phyloP scores from a whole-genome alignment of 2,329 filamentous ascomycete species.

The Rosellinia necatrix region DNA sequence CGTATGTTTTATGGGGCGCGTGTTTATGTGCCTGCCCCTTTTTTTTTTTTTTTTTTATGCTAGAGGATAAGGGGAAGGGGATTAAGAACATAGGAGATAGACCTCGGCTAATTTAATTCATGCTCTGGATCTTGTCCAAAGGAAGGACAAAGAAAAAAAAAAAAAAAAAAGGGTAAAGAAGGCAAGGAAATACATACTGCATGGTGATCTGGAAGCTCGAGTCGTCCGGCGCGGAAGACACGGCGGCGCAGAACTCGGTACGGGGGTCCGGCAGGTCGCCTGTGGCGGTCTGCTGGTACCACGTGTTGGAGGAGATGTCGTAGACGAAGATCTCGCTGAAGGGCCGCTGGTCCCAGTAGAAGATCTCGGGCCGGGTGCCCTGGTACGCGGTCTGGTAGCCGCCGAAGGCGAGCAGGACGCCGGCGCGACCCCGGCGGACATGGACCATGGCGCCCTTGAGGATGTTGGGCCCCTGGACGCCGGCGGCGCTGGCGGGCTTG shows the following conservation, averaged over 20 bases:
- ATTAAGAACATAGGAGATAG: no score
- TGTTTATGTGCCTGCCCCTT: no score
- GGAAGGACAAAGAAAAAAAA: no score
- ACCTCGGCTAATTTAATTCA: no score
- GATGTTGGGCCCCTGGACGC: slow-evolving; percentile 23
- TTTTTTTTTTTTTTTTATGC: no score
- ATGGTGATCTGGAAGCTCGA: slow-evolving; percentile 33
- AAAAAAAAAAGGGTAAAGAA: neutral
- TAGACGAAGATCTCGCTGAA: slow-evolving; percentile 29
- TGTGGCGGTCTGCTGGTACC: slow-evolving; percentile 27
- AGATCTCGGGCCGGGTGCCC: neutral
- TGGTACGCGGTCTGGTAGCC: slow-evolving; percentile 27
- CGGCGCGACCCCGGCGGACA: slow-evolving; percentile 23
- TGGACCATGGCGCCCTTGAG: slow-evolving; percentile 30
- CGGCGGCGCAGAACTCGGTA: slow-evolving; percentile 28
- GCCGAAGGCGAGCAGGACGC: slow-evolving; percentile 29
- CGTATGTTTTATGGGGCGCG: no score
- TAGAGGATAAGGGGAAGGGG: no score
- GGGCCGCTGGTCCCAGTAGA: slow-evolving; percentile 21
- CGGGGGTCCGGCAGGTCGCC: slow-evolving; percentile 24
- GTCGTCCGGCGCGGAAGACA: slow-evolving; percentile 29
- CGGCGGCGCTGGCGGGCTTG: neutral
- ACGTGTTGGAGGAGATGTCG: slow-evolving; percentile 26
- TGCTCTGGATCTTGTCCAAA: no score
- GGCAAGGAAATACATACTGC: slow-evolving; percentile 4